phyloP scores from a whole-genome alignment of 148 eudicot species.

The Beta vulgaris region DNA sequence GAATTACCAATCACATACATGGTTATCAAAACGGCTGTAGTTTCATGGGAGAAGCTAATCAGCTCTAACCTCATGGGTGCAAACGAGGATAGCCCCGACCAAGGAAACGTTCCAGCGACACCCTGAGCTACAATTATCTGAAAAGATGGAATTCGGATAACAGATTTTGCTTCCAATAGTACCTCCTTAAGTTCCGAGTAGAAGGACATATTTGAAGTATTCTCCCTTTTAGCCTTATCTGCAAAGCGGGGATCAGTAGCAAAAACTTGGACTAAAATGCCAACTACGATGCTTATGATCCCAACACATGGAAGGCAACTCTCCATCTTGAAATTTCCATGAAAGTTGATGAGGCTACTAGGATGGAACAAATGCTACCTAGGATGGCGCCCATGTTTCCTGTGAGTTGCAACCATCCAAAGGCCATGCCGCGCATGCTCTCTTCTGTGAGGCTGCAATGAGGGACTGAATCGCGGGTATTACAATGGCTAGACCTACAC shows the following conservation, averaged over 20 bases:
- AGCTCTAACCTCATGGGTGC: conserved; percentile 95
- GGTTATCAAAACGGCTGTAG: conserved; percentile 63
- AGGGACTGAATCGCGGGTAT: conserved; percentile 81
- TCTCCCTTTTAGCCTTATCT: conserved; percentile 19
- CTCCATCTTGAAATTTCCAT: conserved; percentile 89
- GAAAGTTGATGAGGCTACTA: conserved; percentile 63
- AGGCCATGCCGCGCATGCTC: conserved; percentile 75
- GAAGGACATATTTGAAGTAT: conserved; percentile 34
- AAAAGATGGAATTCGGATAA: conserved; percentile 63
- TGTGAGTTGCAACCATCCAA: conserved; percentile 79
- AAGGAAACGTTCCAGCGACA: conserved; percentile 77
- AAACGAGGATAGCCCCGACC: conserved; percentile 69
- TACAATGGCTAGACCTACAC: conserved; percentile 87
- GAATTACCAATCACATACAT: conserved; percentile 57
- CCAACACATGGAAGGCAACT: conserved; percentile 80
- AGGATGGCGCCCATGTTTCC: conserved; percentile 70
- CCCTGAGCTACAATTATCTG: conserved; percentile 90
- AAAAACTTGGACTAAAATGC: conserved; percentile 61
- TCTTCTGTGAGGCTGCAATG: conserved; percentile 84
- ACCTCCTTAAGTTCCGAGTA: conserved; percentile 49
- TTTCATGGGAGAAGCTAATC: conserved; percentile 77
- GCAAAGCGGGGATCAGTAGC: conserved; percentile 67
- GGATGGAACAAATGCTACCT: conserved; percentile 64
- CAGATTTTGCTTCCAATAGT: conserved; percentile 58
- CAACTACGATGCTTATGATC: conserved; percentile 60